These are phyloP conservation scores for Dryadomyces quercus-mongolicae DNA, from an alignment of 2,329 filamentous ascomycete species.

Conservation along the genomic window DNA sequence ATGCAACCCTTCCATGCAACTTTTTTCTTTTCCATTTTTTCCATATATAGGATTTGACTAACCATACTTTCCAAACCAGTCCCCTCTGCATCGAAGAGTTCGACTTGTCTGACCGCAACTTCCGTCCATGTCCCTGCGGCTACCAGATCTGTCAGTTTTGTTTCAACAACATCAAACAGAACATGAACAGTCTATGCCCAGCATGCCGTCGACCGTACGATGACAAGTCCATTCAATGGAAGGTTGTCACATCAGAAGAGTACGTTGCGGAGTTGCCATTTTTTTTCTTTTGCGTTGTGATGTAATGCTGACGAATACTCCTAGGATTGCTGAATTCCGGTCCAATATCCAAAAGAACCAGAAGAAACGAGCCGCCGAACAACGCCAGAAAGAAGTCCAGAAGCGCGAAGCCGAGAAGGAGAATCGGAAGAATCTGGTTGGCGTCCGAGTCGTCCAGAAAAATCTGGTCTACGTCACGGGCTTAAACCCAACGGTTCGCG, in stretches of 20 bases:
- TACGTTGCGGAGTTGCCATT: conserved; percentile 36
- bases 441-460: conserved; percentile 92
- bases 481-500: conserved; percentile 78
- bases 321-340: conserved; percentile 60
- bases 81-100: conserved; percentile 98
- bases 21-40: neutral
- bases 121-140: conserved; percentile 90
- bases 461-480: conserved; percentile 98
- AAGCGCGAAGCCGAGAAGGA: conserved; percentile 94
- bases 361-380: conserved; percentile 74
- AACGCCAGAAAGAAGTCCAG: conserved; percentile 86
- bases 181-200: conserved; percentile 95
- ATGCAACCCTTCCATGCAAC: conserved; percentile 18
- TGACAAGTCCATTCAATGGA: conserved; percentile 95
- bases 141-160: conserved; percentile 99
- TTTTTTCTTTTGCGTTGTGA: neutral
- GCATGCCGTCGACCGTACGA: conserved; percentile 93
- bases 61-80: conserved; percentile 32
- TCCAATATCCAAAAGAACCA: conserved; percentile 78
- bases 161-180: conserved; percentile 98
- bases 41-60: conserved; percentile 13
- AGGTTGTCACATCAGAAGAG: conserved; percentile 91
- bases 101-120: conserved; percentile 93
- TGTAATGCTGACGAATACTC: neutral
- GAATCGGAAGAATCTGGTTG: conserved; percentile 89